A percentile compares a stretch with the other conserved stretches of the same genome.
phyloP scores from a whole-genome alignment of 495 filamentous ascomycete genomes.

The Neurospora discreta region DNA sequence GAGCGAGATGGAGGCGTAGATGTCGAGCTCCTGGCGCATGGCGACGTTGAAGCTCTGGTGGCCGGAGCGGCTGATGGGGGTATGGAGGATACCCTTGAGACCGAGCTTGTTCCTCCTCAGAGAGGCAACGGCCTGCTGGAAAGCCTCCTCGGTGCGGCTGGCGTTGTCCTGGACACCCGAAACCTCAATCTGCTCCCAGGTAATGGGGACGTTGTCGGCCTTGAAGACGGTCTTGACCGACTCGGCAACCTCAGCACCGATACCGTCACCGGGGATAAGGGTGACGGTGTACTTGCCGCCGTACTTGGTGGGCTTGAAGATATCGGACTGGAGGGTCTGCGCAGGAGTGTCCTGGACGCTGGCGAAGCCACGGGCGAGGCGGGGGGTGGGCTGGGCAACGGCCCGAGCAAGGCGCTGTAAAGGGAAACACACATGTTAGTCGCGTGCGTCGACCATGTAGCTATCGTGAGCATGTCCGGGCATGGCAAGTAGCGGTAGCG shows the following conservation, averaged over 20 bases:
- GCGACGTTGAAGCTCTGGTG: slow-evolving; percentile 99
- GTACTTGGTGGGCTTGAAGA: slow-evolving; percentile 98
- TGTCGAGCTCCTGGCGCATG: slow-evolving; percentile 96
- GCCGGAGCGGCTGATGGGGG: slow-evolving; percentile 89
- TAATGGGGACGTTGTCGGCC: slow-evolving; percentile 95
- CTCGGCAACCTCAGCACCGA: slow-evolving; percentile 95
- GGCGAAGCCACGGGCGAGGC: slow-evolving; percentile 47
- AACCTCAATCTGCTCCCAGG: slow-evolving; percentile 98
- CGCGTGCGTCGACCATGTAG: background rate
- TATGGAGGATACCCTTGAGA: slow-evolving; percentile 94
- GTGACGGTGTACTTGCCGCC: slow-evolving; percentile 99
- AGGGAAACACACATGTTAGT: background rate
- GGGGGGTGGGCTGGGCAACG: slow-evolving; percentile 36
- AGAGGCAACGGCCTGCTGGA: slow-evolving; percentile 87
- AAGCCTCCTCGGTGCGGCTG: slow-evolving; percentile 86
- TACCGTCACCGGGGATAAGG: slow-evolving; percentile 95
- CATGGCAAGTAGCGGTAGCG: background rate
- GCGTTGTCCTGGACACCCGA: slow-evolving; percentile 69
- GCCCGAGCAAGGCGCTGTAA: slow-evolving; percentile 46
- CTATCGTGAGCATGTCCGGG: background rate
- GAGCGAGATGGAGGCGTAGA: slow-evolving; percentile 94
- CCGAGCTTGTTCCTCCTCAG: slow-evolving; percentile 97
- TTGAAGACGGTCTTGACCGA: slow-evolving; percentile 99
- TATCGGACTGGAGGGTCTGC: slow-evolving; percentile 73
- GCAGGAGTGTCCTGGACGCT: slow-evolving; percentile 76